phyloP scores from a whole-genome alignment of 2,329 filamentous ascomycete species.

The Fusarium sp. region DNA sequence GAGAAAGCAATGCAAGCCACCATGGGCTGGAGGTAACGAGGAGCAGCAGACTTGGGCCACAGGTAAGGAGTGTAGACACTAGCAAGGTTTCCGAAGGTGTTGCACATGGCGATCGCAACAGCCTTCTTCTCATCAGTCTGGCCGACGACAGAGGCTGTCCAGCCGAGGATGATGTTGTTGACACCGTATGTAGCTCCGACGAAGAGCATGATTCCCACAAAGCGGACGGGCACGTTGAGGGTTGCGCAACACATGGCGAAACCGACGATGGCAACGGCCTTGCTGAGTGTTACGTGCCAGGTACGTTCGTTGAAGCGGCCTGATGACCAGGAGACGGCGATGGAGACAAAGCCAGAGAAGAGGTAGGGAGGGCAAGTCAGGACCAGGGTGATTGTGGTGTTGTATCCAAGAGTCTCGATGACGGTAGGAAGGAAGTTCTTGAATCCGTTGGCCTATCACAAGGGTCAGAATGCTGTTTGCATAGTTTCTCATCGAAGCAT shows the following conservation, averaged over 20 bases:
- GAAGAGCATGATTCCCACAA: conserved; percentile 52
- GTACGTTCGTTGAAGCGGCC: conserved; percentile 38
- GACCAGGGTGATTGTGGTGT: conserved; percentile 60
- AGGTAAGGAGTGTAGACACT: conserved; percentile 40
- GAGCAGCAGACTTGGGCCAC: conserved; percentile 31
- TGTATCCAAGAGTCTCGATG: conserved; percentile 61
- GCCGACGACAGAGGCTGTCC: conserved; percentile 55
- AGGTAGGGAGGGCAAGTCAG: conserved; percentile 65
- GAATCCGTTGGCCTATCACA: conserved; percentile 44
- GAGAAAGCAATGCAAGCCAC: conserved; percentile 41
- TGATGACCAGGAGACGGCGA: conserved; percentile 38
- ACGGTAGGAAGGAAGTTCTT: conserved; percentile 52
- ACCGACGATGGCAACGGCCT: conserved; percentile 51
- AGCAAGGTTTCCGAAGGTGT: conserved; percentile 35
- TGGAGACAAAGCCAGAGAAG: conserved; percentile 50
- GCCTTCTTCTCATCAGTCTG: conserved; percentile 63
- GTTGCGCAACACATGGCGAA: conserved; percentile 43
- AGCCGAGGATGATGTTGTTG: conserved; percentile 59
- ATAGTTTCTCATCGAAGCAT: conserved; percentile 19
- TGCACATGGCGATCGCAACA: conserved; percentile 51
- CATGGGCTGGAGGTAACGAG: conserved; percentile 30
- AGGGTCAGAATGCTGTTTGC: neutral
- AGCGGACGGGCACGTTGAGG: conserved; percentile 31
- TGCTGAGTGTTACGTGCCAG: conserved; percentile 44
- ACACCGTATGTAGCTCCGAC: conserved; percentile 54